Evolutionary conservation across 225 moss, liverwort and hornwort genomes (phyloP), one percentile per base, ranked within the genome.

Genomic region (Bryum argenteum): DNA sequence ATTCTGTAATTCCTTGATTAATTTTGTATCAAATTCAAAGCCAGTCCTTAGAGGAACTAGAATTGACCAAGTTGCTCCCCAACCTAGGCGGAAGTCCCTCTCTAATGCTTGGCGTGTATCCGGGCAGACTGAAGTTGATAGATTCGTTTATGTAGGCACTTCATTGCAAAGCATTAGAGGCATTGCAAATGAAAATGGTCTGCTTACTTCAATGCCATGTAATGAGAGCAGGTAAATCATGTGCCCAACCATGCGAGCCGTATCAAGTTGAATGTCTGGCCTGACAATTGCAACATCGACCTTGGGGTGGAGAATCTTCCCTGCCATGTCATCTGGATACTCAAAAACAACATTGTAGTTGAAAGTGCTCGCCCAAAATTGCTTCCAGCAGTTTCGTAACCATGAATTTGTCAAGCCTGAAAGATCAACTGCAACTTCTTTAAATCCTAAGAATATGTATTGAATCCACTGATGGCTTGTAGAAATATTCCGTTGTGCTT

Each of bases 191-290:
- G 23, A 23, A 55, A 55, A 55, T 55, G 55, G 23, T 23, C 21
- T 55, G 11, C 55, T 55, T 22, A 55, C 55, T 55, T 55, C 55
- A 55, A 55, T 54, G 54, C 55, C 23, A 12, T 55, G 55, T 55
- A 23, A 55, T 55, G 21, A 21, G 23, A 55, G 55, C 3, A 23
- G 23, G 5, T 21, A 23, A 55, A 55, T 55, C 10, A 55, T 21
- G 21, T 22, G 21, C 11, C 11, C 4, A 22, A 55, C 55, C 23
- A 55, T 21, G 55, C 55, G 3, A 55, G 21, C 22, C 23, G 12
- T 21, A 55, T 23, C 55, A 55, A 23, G 55, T 0, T 55, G 22
- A 55, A 55, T 55, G 22, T 54, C 22, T 20, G 4, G 54, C 0
- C 20, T 55, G 55, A 44, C 43, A 44, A 44, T 44, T 8, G 8